Evolutionary conservation across 371 early-diverging fungal species (phyloP), one percentile per base, ranked within the genome.

Genomic region (Zychaea mexicana): DNA sequence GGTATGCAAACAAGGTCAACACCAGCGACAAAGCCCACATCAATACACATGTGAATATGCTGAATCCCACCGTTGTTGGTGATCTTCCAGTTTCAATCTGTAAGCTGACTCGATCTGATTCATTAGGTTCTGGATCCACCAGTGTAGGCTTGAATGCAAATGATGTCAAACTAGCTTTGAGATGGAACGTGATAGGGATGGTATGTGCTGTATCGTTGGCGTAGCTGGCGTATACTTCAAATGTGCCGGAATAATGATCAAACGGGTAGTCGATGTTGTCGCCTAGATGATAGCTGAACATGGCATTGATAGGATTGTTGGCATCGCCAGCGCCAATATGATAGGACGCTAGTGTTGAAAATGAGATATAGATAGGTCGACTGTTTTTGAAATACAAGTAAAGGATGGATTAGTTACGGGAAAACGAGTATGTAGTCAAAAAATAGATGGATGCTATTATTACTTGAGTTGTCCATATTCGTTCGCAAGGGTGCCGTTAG

Each of bases 11-110:
- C n/a, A 73, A 12, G 12, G 66, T 64, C 61, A 78, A 64, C 13
- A 72, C 65, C 15, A 78, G 31, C 3, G 79, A 73, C 10, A 78
- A 52, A 10, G 71, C 70, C 79, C 79, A 78, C 76, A 76, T 76
- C 22, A 78, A 49, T 15, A 71, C 60, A 52, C 73, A 73, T 2
- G 69, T 69, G 65, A 78, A 78, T 5, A 78, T 60, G 24, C 72
- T 73, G 49, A 75, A 78, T 12, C 71, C 73, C 38, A 73, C 56
- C 1, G 79, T 78, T 1, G 79, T 76, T 0, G 66, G 68, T 0
- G 79, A 75, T 61, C 79, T 59, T 1, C 76, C 70, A 0, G 76
- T 75, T 6, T 62, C 27, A 26, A 78, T 78, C 19, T 66, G 55
- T 2, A 78, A 46, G 24, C 72, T 68, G 2, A 78, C 57, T 9